These are phyloP conservation scores for Monilinia fructicola DNA, from an alignment of 2,329 filamentous ascomycete species.

Conservation along the genomic window DNA sequence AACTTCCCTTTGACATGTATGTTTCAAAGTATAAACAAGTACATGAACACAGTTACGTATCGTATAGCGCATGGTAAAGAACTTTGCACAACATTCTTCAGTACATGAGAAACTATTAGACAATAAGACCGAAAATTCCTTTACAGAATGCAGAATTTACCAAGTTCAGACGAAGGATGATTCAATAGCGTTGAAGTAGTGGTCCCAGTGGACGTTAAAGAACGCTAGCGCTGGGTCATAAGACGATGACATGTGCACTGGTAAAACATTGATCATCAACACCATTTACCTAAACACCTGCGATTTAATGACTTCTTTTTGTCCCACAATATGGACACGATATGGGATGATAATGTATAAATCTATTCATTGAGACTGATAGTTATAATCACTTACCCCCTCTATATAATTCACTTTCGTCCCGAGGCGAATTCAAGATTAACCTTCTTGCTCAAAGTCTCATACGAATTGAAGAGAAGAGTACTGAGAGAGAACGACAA, in stretches of 20 bases:
- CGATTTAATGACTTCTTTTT: not conserved
- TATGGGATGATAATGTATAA: not conserved
- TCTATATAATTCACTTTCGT: not conserved
- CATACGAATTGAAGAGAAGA: not conserved
- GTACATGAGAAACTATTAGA: not conserved
- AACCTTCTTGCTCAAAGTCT: not conserved
- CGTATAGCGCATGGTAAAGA: not conserved
- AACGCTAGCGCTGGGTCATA: slow-evolving; percentile 9
- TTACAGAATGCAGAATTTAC: not conserved
- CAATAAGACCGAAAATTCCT: slow-evolving; percentile 15
- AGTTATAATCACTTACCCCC: not conserved
- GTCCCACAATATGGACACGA: not conserved
- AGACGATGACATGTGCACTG: slow-evolving; percentile 22
- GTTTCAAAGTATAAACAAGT: not conserved
- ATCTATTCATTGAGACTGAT: not conserved
- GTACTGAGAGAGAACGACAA: not conserved
- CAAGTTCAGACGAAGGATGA: slow-evolving; percentile 8
- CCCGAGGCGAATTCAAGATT: not conserved
- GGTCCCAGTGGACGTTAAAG: slow-evolving; percentile 1
- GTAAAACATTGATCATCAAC: slow-evolving; percentile 2
- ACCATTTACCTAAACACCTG: slow-evolving; percentile 1
- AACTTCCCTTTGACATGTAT: not conserved
- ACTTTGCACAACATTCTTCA: not conserved
- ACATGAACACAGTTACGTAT: not conserved
- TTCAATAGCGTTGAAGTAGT: slow-evolving; percentile 10